These are phyloP conservation scores for Usnea hakonensis DNA, from an alignment of 495 filamentous ascomycete genomes.

Conservation along the genomic window DNA sequence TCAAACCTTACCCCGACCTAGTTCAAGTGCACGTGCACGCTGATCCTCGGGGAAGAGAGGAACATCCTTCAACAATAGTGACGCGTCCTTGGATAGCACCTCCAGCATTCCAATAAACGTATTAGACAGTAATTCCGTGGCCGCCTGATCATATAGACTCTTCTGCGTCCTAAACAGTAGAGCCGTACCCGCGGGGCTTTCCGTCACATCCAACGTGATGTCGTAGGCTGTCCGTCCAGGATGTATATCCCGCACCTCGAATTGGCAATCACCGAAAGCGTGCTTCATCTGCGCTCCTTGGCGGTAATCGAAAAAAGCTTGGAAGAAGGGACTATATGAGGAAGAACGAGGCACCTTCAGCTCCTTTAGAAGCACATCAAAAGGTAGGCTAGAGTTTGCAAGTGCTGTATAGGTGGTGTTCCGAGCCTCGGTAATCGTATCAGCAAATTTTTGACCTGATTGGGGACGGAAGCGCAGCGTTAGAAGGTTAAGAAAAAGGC, in stretches of 20 bases:
- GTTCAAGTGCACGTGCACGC: background rate
- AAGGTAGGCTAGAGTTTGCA: slow-evolving; percentile 34
- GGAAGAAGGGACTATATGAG: slow-evolving; percentile 33
- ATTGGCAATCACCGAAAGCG: slow-evolving; percentile 5
- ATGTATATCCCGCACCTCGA: slow-evolving; percentile 2
- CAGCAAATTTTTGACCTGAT: background rate
- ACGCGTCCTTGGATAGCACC: background rate
- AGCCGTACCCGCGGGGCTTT: background rate
- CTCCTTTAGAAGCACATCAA: slow-evolving; percentile 37
- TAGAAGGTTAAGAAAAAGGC: slow-evolving; percentile 41
- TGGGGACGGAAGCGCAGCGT: slow-evolving; percentile 33
- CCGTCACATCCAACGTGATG: slow-evolving; percentile 17
- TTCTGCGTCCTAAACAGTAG: slow-evolving; percentile 4
- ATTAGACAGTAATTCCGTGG: slow-evolving; percentile 1
- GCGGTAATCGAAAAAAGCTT: slow-evolving; percentile 38
- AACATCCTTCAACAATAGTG: background rate
- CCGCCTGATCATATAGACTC: slow-evolving; percentile 1
- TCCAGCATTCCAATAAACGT: slow-evolving; percentile 15
- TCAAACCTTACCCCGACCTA: slow-evolving; percentile 17
- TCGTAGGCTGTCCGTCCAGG: slow-evolving; percentile 19
- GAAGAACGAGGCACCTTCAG: slow-evolving; percentile 31
- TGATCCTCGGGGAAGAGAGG: slow-evolving; percentile 15
- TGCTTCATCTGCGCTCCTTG: slow-evolving; percentile 7
- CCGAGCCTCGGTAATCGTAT: slow-evolving; percentile 14
- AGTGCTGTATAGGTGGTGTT: slow-evolving; percentile 26